Percentiles rank a stretch among this genome's conserved stretches.
Evolutionary conservation across 2,329 filamentous ascomycete genomes (phyloP).

Genomic region (Trichoderma brevicompactum): DNA sequence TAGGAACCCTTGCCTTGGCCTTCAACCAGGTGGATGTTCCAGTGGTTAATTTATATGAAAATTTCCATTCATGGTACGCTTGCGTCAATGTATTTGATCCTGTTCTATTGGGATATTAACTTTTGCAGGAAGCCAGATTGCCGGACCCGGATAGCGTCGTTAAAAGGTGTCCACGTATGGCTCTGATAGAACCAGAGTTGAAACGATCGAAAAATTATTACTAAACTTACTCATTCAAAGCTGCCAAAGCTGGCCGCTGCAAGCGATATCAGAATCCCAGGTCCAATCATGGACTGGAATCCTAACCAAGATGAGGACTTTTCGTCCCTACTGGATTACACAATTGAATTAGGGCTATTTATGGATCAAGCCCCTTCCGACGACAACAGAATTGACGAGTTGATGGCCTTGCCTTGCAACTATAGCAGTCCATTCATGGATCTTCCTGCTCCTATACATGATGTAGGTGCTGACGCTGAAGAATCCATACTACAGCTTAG

Average conservation of each 20-base stretch:
- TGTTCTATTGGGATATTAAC: not conserved
- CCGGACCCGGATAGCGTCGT: slow-evolving; percentile 9
- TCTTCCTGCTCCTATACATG: no score
- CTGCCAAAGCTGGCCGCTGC: not conserved
- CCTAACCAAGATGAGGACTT: not conserved
- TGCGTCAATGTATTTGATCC: not conserved
- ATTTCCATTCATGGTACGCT: not conserved
- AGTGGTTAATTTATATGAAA: not conserved
- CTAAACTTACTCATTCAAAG: not conserved
- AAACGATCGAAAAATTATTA: not conserved
- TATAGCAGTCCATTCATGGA: not conserved
- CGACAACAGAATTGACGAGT: not conserved
- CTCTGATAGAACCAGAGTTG: not conserved
- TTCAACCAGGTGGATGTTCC: not conserved
- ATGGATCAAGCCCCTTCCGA: not conserved
- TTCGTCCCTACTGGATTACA: not conserved
- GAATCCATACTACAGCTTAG: not conserved
- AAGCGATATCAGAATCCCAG: not conserved
- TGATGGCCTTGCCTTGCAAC: not conserved
- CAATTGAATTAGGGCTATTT: not conserved
- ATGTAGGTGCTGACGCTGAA: not conserved
- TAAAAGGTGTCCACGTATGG: slow-evolving; percentile 12
- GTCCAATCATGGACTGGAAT: not conserved
- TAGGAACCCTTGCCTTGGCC: not conserved
- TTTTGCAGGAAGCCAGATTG: slow-evolving; percentile 5